Conservation (phyloP, 805 yeast species). For the Lipomyces spencermartinsiae region DNA sequence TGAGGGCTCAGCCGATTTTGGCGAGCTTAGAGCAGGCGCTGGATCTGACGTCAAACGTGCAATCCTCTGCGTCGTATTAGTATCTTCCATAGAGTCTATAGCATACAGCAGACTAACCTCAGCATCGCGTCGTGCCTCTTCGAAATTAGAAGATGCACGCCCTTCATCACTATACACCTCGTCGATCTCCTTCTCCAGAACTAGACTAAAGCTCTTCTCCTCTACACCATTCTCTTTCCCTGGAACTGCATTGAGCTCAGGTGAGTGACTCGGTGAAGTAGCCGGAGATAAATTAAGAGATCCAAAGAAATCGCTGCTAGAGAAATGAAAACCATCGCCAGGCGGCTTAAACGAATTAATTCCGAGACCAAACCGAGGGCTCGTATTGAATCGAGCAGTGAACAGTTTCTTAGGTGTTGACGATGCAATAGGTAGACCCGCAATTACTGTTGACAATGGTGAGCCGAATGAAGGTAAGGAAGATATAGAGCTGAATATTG, state of each 20-base stretch:
- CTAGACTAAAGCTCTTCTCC: background rate
- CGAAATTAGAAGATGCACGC: background rate
- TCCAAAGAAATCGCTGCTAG: conserved; percentile 1
- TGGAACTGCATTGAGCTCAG: background rate
- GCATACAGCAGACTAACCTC: background rate
- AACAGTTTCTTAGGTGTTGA: background rate
- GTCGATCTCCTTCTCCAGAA: background rate
- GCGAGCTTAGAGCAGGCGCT: background rate
- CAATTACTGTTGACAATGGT: background rate
- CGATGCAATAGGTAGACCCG: background rate
- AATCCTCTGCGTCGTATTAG: background rate
- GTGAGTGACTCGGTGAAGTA: background rate
- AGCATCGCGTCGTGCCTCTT: background rate
- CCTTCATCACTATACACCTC: background rate
- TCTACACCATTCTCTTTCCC: background rate
- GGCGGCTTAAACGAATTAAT: conserved; percentile 5
- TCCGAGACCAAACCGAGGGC: conserved; percentile 9
- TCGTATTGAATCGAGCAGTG: conserved; percentile 3
- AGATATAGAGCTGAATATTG: background rate
- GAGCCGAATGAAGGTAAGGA: background rate
- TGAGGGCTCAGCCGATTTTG: background rate
- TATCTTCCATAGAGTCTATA: background rate
- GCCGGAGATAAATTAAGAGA: background rate
- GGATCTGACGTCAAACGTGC: background rate
- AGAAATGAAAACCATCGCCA: background rate